Percentiles rank a stretch among this genome's conserved stretches.
phyloP scores from a whole-genome alignment of 495 filamentous ascomycete species.

The Penicillium mononematosum region DNA sequence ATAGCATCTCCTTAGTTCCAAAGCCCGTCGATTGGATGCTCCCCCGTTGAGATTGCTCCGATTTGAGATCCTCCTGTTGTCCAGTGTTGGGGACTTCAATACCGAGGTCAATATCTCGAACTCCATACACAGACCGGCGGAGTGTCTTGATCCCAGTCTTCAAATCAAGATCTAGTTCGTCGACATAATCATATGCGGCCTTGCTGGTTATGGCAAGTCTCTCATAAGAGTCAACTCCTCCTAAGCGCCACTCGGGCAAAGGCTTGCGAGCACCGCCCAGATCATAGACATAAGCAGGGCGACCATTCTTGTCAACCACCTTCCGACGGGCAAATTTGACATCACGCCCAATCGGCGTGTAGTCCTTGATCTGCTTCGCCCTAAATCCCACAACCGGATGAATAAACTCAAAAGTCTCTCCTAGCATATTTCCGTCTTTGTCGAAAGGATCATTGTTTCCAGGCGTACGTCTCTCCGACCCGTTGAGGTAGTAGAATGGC shows the following conservation, averaged over 20 bases:
- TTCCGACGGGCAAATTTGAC: conserved; percentile 13
- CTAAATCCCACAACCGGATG: conserved; percentile 25
- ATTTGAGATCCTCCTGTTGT: background rate
- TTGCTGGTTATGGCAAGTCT: conserved; percentile 21
- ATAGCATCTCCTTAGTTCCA: background rate
- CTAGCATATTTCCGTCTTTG: conserved; percentile 9
- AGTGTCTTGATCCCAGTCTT: conserved; percentile 17
- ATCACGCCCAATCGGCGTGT: conserved; percentile 14
- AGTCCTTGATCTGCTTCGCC: conserved; percentile 13
- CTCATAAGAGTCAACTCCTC: conserved; percentile 24
- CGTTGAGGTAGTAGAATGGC: conserved; percentile 24
- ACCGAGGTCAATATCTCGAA: conserved; percentile 2
- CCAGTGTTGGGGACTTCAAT: background rate
- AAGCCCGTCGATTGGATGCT: background rate
- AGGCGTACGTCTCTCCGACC: conserved; percentile 18
- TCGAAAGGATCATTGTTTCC: conserved; percentile 11
- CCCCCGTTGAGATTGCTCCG: background rate
- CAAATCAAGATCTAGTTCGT: conserved; percentile 20
- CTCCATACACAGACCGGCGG: conserved; percentile 7
- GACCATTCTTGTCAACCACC: conserved; percentile 8
- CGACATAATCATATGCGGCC: conserved; percentile 22
- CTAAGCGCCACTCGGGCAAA: conserved; percentile 24
- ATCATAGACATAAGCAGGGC: conserved; percentile 15
- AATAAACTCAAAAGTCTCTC: conserved; percentile 18
- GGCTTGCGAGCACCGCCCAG: conserved; percentile 9